Conservation (phyloP, 192 early-diverging fungal genomes). For the Globomyces pollinis-pini region DNA sequence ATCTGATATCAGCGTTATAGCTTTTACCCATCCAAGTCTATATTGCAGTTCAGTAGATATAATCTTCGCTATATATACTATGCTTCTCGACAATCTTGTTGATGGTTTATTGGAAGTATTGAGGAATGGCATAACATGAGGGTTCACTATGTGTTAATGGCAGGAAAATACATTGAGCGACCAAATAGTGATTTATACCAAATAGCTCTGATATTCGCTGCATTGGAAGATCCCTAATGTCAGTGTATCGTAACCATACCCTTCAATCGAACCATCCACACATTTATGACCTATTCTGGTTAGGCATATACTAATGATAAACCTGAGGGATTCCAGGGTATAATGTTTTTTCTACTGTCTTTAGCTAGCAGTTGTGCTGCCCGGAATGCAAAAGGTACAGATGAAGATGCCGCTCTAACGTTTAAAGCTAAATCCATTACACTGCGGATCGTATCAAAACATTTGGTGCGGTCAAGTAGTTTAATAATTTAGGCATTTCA, state of each 20-base stretch:
- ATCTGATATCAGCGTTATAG: slow-evolving; percentile 17
- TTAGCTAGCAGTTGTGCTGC: slow-evolving; percentile 65
- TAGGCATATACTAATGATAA: too few relatives aligned
- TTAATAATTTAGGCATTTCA: slow-evolving; percentile 75
- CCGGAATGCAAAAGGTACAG: slow-evolving; percentile 63
- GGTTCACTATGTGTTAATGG: slow-evolving; percentile 56
- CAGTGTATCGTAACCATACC: too few relatives aligned
- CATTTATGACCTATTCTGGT: too few relatives aligned
- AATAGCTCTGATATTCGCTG: slow-evolving; percentile 71
- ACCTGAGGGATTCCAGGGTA: slow-evolving; percentile 69
- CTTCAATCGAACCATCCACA: slow-evolving; percentile 77
- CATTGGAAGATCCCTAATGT: slow-evolving; percentile 80
- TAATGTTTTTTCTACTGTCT: slow-evolving; percentile 55
- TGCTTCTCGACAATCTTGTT: slow-evolving; percentile 29
- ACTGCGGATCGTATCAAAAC: slow-evolving; percentile 43
- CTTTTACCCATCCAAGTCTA: slow-evolving; percentile 49
- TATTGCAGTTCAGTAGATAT: slow-evolving; percentile 60
- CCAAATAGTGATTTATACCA: slow-evolving; percentile 79
- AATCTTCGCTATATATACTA: slow-evolving; percentile 46
- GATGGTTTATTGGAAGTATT: slow-evolving; percentile 32
- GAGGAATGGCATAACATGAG: slow-evolving; percentile 71
- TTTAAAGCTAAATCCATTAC: slow-evolving; percentile 47
- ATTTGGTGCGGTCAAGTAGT: slow-evolving; percentile 76
- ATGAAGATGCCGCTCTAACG: slow-evolving; percentile 69
- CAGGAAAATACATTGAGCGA: slow-evolving; percentile 26